phyloP scores from a whole-genome alignment of 352 stramenopile genomes.

The Phytophthora fragariaefolia region DNA sequence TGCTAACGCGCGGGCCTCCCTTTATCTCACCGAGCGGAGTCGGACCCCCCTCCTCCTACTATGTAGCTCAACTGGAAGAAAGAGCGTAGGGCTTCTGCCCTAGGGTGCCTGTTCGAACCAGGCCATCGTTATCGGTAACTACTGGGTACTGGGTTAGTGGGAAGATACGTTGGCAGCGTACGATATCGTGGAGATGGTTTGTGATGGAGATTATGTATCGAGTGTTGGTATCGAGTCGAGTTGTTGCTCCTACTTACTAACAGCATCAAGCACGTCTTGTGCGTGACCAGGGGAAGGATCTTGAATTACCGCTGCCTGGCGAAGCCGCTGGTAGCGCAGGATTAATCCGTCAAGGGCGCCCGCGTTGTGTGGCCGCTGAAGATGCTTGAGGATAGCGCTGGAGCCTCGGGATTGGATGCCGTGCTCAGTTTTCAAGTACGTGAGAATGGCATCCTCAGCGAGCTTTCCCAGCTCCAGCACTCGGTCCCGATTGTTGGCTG shows the following conservation, averaged over 20 bases:
- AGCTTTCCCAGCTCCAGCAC: conserved; percentile 3
- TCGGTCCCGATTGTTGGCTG: conserved; percentile 7
- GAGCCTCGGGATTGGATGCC: conserved; percentile 8
- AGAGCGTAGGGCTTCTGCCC: too few species aligned
- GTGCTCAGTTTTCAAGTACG: conserved; percentile 1
- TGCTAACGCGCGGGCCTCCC: too few species aligned
- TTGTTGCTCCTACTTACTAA: conserved; percentile 7
- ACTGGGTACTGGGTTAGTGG: too few species aligned
- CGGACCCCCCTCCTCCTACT: too few species aligned
- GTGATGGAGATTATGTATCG: too few species aligned
- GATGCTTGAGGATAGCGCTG: conserved; percentile 15
- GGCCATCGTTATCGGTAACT: too few species aligned
- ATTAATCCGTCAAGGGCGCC: conserved; percentile 1
- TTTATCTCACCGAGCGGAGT: too few species aligned
- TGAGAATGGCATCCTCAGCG: conserved; percentile 2
- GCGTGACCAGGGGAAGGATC: conserved; percentile 15
- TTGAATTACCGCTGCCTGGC: background rate
- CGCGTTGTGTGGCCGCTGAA: conserved; percentile 2
- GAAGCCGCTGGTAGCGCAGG: background rate
- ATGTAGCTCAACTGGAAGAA: too few species aligned
- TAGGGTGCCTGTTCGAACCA: too few species aligned
- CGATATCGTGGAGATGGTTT: too few species aligned
- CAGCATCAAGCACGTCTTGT: conserved; percentile 12
- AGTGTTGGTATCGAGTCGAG: too few species aligned
- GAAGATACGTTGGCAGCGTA: too few species aligned